phyloP scores from a whole-genome alignment of 2,329 filamentous ascomycete genomes.

The Cercospora zeae-maydis region DNA sequence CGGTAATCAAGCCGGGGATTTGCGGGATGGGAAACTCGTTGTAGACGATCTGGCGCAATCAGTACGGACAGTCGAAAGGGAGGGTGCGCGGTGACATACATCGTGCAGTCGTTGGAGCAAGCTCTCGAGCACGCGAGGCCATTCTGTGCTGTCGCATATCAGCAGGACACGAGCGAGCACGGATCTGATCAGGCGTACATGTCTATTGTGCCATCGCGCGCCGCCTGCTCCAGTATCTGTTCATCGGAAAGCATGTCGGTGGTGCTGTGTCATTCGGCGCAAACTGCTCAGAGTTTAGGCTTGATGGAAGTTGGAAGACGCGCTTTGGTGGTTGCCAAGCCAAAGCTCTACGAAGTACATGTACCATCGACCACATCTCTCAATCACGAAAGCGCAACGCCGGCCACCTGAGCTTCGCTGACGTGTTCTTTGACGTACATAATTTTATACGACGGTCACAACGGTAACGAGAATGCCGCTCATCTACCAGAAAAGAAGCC shows the following conservation, averaged over 20 bases:
- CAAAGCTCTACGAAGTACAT: not conserved
- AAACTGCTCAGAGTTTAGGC: conserved; percentile 8
- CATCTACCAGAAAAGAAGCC: not conserved
- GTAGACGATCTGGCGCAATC: conserved; percentile 61
- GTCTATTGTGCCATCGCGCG: conserved; percentile 57
- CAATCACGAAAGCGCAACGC: not conserved
- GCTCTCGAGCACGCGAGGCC: conserved; percentile 63
- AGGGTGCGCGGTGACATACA: conserved; percentile 38
- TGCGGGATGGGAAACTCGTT: conserved; percentile 71
- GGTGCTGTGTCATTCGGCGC: conserved; percentile 23
- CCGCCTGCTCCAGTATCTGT: conserved; percentile 53
- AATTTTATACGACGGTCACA: not conserved
- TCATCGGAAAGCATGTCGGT: conserved; percentile 40
- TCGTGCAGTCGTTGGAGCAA: conserved; percentile 67
- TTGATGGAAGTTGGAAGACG: conserved; percentile 7
- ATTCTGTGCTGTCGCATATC: conserved; percentile 56
- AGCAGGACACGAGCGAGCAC: conserved; percentile 28
- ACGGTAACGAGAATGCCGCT: not conserved
- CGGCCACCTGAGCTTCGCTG: not conserved
- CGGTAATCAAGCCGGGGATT: conserved; percentile 49
- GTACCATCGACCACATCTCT: not conserved
- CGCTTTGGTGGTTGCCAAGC: not conserved
- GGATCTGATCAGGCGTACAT: conserved; percentile 41
- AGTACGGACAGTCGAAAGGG: conserved; percentile 11
- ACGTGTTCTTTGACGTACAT: not conserved